Evolutionary conservation across 768 basidiomycete genomes (phyloP), one percentile per base, ranked within the genome.

Genomic region (Russula brevipes): DNA sequence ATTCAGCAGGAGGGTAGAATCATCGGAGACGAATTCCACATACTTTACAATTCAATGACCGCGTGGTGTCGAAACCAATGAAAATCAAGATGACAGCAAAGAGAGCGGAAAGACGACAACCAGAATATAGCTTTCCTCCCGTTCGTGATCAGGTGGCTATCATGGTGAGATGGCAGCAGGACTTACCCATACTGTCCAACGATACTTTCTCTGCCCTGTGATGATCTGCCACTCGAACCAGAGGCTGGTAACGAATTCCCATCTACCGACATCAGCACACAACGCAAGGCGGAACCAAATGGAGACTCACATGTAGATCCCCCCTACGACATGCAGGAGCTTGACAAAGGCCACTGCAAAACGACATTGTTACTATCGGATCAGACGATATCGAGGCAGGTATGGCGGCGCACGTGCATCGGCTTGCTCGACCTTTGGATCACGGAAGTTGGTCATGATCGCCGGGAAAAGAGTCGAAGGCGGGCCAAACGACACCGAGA

Each of bases 161-260:
- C 14, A 16, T 8, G 7, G 30, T 14, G 24, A 10, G 60, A 46
- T n/a, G 16, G 31, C 6, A 36, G 47, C 14, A 5, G 5, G 16
- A 16, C 61, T 51, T 36, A 65, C 64, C 64, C 39, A 63, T 52
- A 65, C 42, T 24, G 64, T 42, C 64, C 64, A 63, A 19, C 61
- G 64, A 63, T 49, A 63, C 35, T 31, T 57, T 17, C 64, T 45
- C 51, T 6, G 30, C 3, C 64, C 64, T 7, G 33, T 63, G 33
- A 63, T n/a, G 16, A 65, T 57, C 24, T 65, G 49, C 64, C 64
- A 65, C n/a, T 65, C 64, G 51, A 65, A 65, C 54, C 51, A 56
- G 7, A 65, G 8, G 38, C 49, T 36, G 11, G 51, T 57, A 45
- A 65, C 14, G 41, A 33, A 65, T 14, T 65, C 64, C 64, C 60